Base-by-base conservation (phyloP, 106 monocot genomes). In the Apostasia ramifera region DNA sequence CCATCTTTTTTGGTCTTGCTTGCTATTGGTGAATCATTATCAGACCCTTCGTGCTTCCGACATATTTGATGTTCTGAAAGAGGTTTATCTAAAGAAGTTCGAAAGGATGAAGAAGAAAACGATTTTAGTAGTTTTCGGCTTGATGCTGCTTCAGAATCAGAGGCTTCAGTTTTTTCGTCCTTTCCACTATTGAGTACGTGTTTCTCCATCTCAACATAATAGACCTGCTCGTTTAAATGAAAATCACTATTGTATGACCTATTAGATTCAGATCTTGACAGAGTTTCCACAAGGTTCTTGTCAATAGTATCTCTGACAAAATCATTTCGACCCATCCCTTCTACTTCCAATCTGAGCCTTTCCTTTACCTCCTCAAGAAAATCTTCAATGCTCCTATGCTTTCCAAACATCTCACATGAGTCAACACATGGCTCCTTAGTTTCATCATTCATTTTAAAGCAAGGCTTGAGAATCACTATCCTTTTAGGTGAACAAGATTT, bases 331-430 rank as follows among this genome's bases (percentile, higher is more conserved):
- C 70, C 39, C 65, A 83, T 89, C 12, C 91, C 89, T 72, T 83
- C 66, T n/a, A 89, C 79, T 79, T 89, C 92, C 9, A 66, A 56
- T 71, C 76, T 83, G 59, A 92, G 97, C 46, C 79, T 92, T 56
- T 97, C 86, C 53, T 77, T 85, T 41, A 92, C 92, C 73, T 97
- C 89, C 66, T 92, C 89, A 4, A 95, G 88, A 58, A 95, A 95
- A 70, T 84, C 67, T 47, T 81, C 56, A 81, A 88, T 91, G 47
- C 69, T 88, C 26, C 61, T 59, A 70, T 80, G 76, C 71, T 74
- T 78, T 55, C 82, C 70, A 66, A 76, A 42, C 14, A 73, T 54
- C 69, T 74, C 83, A 5, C 80, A 75, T 53, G 95, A 78, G n/a
- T 82, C 44, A 64, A 58, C 8, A 60, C 70, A 85, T 1, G 73